Evolutionary conservation across 129 eudicot genomes (phyloP), one percentile per base, ranked within the genome.

Genomic region (Deinandra increscens): DNA sequence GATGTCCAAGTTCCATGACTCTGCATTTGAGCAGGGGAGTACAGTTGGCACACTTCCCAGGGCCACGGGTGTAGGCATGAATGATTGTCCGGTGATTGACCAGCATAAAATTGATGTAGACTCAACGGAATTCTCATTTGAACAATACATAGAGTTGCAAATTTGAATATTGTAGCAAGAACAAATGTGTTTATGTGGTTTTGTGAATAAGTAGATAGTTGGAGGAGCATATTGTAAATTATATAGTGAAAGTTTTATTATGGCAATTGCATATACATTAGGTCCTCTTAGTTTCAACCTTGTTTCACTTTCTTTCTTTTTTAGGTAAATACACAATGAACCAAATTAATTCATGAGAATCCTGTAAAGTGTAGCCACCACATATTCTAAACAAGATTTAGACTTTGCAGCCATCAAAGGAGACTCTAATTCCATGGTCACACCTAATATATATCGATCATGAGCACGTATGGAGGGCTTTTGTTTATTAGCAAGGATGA

Each of bases 61-160:
- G 18, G 55, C 34, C 66, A 48, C 17, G 12, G 65, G 68, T 38
- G 68, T 11, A 31, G 53, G 50, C 2, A 41, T 0, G 19, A 19
- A 66, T 42, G 61, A 65, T 37, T 70, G n/a, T 66, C 37, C 42
- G 54, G 46, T 64, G 51, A 39, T 49, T 45, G 60, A 67, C 49
- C 80, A 80, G 70, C 82, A 70, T 54, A 62, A 80, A 26, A 72
- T 75, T 54, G 79, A 78, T 31, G 39, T 26, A 0, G 64, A 29
- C 41, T 58, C 64, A 13, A 12, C 5, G 31, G 80, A 86, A 42
- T 70, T 80, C 68, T 80, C 85, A 29, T 80, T 86, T 74, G 72
- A 77, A 19, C 62, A 37, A 17, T 55, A 58, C 39, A 26, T 29
- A 58, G 38, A 29, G 17, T 29, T 29, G 9, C 9, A 29, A 58